Conservation (phyloP, 2,329 filamentous ascomycete genomes). For the Calonectria fujianensis region DNA sequence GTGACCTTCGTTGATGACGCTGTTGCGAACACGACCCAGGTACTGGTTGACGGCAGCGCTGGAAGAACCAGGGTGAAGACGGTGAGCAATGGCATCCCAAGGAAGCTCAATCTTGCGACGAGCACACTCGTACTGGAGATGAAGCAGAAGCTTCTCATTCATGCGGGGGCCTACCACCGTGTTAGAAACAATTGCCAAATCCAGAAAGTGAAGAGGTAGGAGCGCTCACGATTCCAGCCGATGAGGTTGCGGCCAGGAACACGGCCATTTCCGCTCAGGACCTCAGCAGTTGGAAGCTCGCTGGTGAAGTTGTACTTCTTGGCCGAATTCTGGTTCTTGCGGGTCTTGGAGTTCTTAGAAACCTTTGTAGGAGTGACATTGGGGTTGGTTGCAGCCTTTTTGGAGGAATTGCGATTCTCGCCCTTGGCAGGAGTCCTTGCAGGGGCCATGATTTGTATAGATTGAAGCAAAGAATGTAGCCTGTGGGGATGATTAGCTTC, state of each 20-base stretch:
- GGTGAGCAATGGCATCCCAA: constrained; percentile 64
- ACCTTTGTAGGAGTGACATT: constrained; percentile 40
- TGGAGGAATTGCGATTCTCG: constrained; percentile 35
- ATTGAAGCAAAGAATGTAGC: neutral
- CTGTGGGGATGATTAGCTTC: constrained; percentile 3
- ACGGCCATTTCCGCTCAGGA: constrained; percentile 56
- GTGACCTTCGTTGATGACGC: constrained; percentile 63
- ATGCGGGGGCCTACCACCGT: constrained; percentile 64
- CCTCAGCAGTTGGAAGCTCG: constrained; percentile 51
- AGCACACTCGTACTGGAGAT: constrained; percentile 63
- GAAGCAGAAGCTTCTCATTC: constrained; percentile 66
- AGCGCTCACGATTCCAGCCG: constrained; percentile 64
- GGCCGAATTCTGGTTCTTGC: constrained; percentile 17
- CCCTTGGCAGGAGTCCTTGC: constrained; percentile 50
- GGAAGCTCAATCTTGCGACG: constrained; percentile 59
- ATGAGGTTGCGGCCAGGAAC: constrained; percentile 62
- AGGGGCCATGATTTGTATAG: constrained; percentile 34
- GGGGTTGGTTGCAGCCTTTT: constrained; percentile 36
- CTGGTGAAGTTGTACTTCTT: constrained; percentile 49
- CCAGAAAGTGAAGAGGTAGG: neutral
- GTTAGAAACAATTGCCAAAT: constrained; percentile 26
- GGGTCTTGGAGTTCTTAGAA: constrained; percentile 29
- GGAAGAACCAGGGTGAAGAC: constrained; percentile 64
- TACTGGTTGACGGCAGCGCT: constrained; percentile 63
- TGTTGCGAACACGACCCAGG: constrained; percentile 59